Conservation (phyloP, 2,329 filamentous ascomycete genomes). For the Xylariaceae sp. region DNA sequence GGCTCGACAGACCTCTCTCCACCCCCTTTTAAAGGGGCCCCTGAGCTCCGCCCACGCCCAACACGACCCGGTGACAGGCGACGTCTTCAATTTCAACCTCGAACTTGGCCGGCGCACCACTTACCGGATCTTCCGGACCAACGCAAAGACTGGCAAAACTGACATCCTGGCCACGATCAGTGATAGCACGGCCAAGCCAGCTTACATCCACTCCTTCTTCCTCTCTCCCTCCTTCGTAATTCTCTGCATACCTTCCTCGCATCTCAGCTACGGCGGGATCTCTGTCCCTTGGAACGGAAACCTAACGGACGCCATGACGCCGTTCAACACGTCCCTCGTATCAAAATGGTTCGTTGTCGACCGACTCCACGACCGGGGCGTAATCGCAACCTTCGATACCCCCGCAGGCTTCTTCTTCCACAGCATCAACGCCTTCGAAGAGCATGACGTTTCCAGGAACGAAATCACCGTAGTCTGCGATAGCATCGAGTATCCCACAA, state of each 20-base stretch:
- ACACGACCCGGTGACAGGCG: constrained; percentile 65
- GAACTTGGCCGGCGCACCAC: constrained; percentile 50
- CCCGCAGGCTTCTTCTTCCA: constrained; percentile 75
- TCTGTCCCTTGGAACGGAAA: constrained; percentile 61
- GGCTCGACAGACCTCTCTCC: constrained; percentile 55
- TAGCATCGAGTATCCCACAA: constrained; percentile 56
- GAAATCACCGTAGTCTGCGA: constrained; percentile 58
- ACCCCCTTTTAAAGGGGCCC: constrained; percentile 63
- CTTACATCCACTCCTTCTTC: constrained; percentile 82
- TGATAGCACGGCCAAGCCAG: constrained; percentile 44
- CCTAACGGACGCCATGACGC: constrained; percentile 60
- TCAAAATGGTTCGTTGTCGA: constrained; percentile 73
- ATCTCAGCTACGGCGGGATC: constrained; percentile 52
- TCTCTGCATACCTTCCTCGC: constrained; percentile 65
- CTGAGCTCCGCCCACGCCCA: constrained; percentile 67
- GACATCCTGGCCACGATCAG: constrained; percentile 65
- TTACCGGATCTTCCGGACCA: constrained; percentile 66
- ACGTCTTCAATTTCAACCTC: constrained; percentile 80
- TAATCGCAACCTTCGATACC: constrained; percentile 64
- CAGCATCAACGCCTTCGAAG: constrained; percentile 70
- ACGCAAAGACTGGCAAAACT: constrained; percentile 57
- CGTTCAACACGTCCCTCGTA: constrained; percentile 52
- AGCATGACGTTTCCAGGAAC: constrained; percentile 38
- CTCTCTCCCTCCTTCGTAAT: constrained; percentile 66
- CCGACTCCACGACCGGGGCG: constrained; percentile 53